Conservation (phyloP, 768 basidiomycete species). For the Suillus subaureus region DNA sequence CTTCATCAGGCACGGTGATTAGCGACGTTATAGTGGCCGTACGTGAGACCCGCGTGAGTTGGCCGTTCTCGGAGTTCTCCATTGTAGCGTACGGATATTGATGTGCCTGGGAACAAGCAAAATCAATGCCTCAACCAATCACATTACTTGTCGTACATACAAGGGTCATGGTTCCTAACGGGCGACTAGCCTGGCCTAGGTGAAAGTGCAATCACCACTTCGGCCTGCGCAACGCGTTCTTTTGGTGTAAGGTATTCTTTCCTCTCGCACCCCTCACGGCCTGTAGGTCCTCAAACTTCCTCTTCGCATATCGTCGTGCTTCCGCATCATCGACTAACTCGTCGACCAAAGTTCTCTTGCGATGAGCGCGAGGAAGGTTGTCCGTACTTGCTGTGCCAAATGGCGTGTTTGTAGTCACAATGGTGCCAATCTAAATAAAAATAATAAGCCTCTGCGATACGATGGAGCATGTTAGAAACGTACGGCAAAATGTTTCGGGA, state of each 20-base stretch:
- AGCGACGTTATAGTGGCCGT: background rate
- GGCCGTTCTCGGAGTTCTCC: too few species aligned
- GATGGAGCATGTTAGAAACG: constrained; percentile 26
- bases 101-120: background rate
- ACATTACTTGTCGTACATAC: background rate
- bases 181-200: background rate
- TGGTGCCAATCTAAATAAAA: constrained; percentile 69
- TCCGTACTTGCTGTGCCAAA: constrained; percentile 71
- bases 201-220: constrained; percentile 56
- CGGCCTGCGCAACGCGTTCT: constrained; percentile 58
- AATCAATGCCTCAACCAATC: background rate
- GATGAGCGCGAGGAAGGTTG: constrained; percentile 66
- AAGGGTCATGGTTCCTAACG: background rate
- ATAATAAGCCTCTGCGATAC: background rate
- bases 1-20: background rate
- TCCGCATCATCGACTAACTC: constrained; percentile 90
- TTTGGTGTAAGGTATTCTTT: constrained; percentile 66
- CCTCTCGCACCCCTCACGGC: constrained; percentile 67
- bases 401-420: constrained; percentile 68
- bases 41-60: background rate
- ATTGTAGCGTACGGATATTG: background rate
- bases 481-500: constrained; percentile 92
- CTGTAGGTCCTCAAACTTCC: constrained; percentile 84
- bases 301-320: constrained; percentile 85
- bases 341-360: constrained; percentile 85